phyloP scores from a whole-genome alignment of 1,284 basidiomycete genomes.

The Wolfiporia cocos region DNA sequence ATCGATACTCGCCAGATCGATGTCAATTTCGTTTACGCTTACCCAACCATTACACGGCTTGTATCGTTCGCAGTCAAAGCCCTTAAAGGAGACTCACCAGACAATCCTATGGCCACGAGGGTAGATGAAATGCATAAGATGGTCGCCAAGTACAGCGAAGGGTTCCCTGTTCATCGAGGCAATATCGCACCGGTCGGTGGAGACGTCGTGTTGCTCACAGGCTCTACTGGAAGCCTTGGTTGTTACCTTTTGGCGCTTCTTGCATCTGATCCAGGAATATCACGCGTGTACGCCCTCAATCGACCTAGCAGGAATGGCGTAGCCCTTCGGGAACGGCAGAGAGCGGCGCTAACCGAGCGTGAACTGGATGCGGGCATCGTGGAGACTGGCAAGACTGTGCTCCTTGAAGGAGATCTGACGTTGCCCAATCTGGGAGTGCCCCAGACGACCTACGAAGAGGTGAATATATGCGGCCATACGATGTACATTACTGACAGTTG shows the following conservation, averaged over 20 bases:
- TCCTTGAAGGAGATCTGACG: constrained; percentile 23
- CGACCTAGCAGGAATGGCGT: constrained; percentile 10
- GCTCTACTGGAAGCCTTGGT: constrained; percentile 29
- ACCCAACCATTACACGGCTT: neutral
- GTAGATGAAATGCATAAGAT: constrained; percentile 23
- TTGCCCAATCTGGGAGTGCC: constrained; percentile 19
- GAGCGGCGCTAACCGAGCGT: constrained; percentile 18
- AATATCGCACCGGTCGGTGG: neutral
- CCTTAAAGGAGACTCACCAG: neutral
- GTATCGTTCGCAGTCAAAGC: neutral
- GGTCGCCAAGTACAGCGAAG: constrained; percentile 24
- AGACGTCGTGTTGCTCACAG: constrained; percentile 28
- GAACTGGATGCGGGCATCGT: constrained; percentile 21
- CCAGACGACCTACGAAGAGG: constrained; percentile 19
- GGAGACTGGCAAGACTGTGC: constrained; percentile 19
- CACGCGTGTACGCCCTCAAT: constrained; percentile 26
- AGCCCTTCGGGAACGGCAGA: constrained; percentile 17
- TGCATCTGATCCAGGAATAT: constrained; percentile 13
- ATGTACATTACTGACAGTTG: constrained; percentile 10
- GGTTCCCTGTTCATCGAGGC: constrained; percentile 21
- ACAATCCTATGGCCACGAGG: constrained; percentile 11
- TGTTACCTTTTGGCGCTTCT: constrained; percentile 22
- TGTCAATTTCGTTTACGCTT: constrained; percentile 28
- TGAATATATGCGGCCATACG: constrained; percentile 5
- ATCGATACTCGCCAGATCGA: constrained; percentile 17